Conservation (phyloP, 2,329 filamentous ascomycete genomes). For the Chaetoscypha palmicola region DNA sequence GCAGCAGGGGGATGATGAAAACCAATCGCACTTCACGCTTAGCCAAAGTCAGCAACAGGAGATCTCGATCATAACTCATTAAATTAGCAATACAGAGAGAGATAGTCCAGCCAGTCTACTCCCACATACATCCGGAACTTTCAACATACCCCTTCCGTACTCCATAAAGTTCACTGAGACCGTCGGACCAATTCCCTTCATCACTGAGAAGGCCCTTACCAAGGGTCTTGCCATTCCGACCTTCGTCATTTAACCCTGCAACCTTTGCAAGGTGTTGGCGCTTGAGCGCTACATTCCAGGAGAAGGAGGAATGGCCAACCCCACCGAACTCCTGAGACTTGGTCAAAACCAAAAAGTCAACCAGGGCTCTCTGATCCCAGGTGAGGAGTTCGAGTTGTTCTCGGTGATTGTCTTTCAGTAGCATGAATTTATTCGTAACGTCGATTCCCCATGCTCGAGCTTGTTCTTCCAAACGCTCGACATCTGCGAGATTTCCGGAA, state of each 20-base stretch:
- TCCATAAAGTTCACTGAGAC: conserved; percentile 21
- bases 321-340: conserved; percentile 38
- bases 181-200: conserved; percentile 17
- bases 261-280: conserved; percentile 18
- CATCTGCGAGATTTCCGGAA: conserved; percentile 35
- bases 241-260: neutral
- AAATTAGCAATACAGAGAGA: too few species aligned
- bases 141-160: conserved; percentile 16
- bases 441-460: conserved; percentile 32
- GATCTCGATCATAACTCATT: too few species aligned
- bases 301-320: conserved; percentile 38
- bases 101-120: neutral
- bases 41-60: too few species aligned
- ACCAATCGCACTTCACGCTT: too few species aligned
- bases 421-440: conserved; percentile 38
- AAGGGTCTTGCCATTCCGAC: neutral
- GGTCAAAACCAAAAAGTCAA: conserved; percentile 44
- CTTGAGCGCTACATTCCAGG: conserved; percentile 39
- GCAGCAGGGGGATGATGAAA: too few species aligned
- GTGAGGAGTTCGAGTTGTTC: conserved; percentile 32
- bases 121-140: neutral
- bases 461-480: conserved; percentile 32
- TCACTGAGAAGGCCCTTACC: conserved; percentile 5
- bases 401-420: conserved; percentile 34
- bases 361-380: conserved; percentile 42